Base-by-base conservation (phyloP, 768 basidiomycete genomes). In the Tremella fuciformis region DNA sequence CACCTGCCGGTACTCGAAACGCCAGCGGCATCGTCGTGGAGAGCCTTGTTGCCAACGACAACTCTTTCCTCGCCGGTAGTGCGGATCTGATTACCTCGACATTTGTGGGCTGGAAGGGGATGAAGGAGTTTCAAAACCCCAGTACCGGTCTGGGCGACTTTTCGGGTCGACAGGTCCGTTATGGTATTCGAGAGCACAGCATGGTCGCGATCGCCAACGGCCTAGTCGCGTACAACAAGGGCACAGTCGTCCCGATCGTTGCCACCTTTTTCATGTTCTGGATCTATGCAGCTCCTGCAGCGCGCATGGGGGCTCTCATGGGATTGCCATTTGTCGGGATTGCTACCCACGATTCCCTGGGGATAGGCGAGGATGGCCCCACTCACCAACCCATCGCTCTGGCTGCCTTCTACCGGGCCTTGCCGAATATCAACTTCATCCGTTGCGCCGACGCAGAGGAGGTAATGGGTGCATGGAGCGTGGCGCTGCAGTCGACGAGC, bases 241-340 rank as follows among this genome's bases (percentile, higher is more conserved):
- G 73, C 22, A 66, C 69, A 59, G 67, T 74, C 58, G 56, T 76
- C 26, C 75, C 75, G 15, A 70, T 76, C 63, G 65, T 67, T 59
- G 73, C 73, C 13, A 74, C 73, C 25, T 76, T 74, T 65, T 76
- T 76, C 65, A 76, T 76, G 71, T 76, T 76, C 60, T 76, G 69
- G 69, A 55, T 76, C 2, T 76, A 76, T 54, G 75, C 75, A 13
- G 75, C 75, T 9, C 73, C 75, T 0, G 71, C 75, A 18, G 67
- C 63, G 1, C 75, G 75, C 19, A 76, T 76, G 75, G 40, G 69
- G 3, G 72, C 71, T 15, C 57, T 76, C 3, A 67, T 69, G 52
- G 65, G 64, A 11, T 65, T 76, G 11, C 67, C 73, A 11, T 67
- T 76, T 60, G 74, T 76, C 63, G 75, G 70, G 24, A 76, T 76